phyloP scores from a whole-genome alignment of 257 asterid species.

The Mitragyna speciosa region DNA sequence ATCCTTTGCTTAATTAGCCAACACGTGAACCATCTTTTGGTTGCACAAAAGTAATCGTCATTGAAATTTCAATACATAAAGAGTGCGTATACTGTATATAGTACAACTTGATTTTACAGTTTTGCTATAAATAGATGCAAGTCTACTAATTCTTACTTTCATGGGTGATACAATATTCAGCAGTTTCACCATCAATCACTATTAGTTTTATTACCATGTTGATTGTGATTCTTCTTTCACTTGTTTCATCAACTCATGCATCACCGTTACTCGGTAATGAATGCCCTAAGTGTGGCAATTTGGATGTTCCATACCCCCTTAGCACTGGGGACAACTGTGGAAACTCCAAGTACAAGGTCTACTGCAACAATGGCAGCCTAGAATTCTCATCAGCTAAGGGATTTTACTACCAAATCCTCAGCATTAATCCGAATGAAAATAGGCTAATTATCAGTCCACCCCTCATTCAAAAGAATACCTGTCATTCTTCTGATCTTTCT shows the following conservation, averaged over 20 bases:
- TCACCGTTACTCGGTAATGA: neutral
- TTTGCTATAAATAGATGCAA: no score
- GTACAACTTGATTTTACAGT: no score
- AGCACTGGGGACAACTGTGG: slow-evolving; percentile 40
- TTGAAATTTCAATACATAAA: no score
- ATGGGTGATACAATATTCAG: no score
- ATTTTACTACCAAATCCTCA: slow-evolving; percentile 35
- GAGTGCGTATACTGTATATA: no score
- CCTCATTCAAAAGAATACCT: slow-evolving; percentile 12
- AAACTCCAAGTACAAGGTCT: slow-evolving; percentile 29
- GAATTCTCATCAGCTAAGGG: slow-evolving; percentile 26
- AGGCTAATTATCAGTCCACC: slow-evolving; percentile 37
- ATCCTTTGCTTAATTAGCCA: no score
- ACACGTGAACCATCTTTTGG: no score
- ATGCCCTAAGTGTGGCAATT: slow-evolving; percentile 37
- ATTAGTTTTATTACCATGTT: slow-evolving; percentile 11
- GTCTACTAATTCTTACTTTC: no score
- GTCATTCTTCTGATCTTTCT: slow-evolving; percentile 36
- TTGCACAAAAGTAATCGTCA: no score
- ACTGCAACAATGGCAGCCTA: slow-evolving; percentile 26
- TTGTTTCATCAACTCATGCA: slow-evolving; percentile 11
- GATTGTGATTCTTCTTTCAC: slow-evolving; percentile 21
- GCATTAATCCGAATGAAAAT: slow-evolving; percentile 25
- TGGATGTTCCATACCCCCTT: slow-evolving; percentile 39
- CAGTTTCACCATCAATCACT: neutral